A percentile compares a stretch with the other conserved stretches of the same genome.
phyloP scores from a whole-genome alignment of 805 yeast genomes.

The Nakazawaea pomicola region DNA sequence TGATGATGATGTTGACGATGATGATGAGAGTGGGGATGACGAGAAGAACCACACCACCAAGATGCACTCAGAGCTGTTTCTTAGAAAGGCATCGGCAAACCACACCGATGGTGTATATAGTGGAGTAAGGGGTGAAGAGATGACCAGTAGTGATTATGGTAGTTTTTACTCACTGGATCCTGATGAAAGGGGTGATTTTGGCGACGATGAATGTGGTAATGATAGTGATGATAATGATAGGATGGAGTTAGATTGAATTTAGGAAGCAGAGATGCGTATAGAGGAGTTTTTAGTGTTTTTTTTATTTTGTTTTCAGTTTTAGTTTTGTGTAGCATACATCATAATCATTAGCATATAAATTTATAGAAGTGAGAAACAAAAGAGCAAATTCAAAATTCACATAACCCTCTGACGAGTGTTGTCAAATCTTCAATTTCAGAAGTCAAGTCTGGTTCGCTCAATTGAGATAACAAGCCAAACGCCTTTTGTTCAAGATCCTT shows the following conservation, averaged over 20 bases:
- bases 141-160: too few species aligned
- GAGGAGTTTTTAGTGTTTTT: not conserved
- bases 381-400: not conserved
- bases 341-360: not conserved
- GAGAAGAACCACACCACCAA: too few species aligned
- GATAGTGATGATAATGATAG: conserved; percentile 3
- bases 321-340: too few species aligned
- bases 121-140: too few species aligned
- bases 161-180: not conserved
- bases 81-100: too few species aligned
- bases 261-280: not conserved
- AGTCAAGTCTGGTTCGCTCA: too few species aligned
- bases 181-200: not conserved
- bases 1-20: not conserved
- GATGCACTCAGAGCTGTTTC: too few species aligned
- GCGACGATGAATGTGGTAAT: conserved; percentile 1
- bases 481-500: conserved; percentile 20
- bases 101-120: too few species aligned
- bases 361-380: too few species aligned
- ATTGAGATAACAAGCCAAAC: too few species aligned
- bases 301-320: too few species aligned
- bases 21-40: too few species aligned
- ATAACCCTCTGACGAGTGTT: not conserved
- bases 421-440: conserved; percentile 1
- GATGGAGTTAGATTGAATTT: conserved; percentile 6